These are phyloP conservation scores for Neonothopanus nambi DNA, from an alignment of 1,284 basidiomycete species.

Conservation along the genomic window DNA sequence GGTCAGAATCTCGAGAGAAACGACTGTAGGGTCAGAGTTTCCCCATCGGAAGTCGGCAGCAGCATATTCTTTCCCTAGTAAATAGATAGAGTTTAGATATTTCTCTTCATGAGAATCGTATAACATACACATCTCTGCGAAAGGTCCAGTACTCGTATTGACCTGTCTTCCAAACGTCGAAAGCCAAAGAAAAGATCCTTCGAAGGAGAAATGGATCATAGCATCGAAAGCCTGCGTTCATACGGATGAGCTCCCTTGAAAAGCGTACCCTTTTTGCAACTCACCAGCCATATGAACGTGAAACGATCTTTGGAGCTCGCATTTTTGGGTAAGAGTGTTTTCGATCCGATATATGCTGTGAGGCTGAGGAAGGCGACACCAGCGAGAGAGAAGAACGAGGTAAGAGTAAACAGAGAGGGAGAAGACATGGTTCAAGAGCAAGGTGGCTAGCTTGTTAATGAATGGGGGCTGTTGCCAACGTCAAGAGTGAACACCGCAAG, in stretches of 20 bases:
- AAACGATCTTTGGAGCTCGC: slow-evolving; percentile 61
- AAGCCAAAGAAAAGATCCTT: slow-evolving; percentile 76
- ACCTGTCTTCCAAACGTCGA: slow-evolving; percentile 74
- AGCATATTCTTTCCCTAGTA: slow-evolving; percentile 59
- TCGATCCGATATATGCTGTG: slow-evolving; percentile 52
- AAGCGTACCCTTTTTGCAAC: slow-evolving; percentile 14
- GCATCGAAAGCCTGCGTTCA: slow-evolving; percentile 66
- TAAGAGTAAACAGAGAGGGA: slow-evolving; percentile 59
- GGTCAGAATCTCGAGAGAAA: slow-evolving; percentile 80
- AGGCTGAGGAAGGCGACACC: slow-evolving; percentile 54
- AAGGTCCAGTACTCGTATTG: slow-evolving; percentile 63
- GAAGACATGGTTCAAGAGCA: slow-evolving; percentile 14
- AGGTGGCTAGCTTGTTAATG: slow-evolving; percentile 1
- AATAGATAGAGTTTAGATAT: slow-evolving; percentile 1
- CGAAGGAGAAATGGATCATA: slow-evolving; percentile 76
- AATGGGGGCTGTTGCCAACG: too few species aligned
- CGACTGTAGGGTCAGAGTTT: slow-evolving; percentile 71
- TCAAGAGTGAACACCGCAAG: too few species aligned
- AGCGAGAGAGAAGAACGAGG: slow-evolving; percentile 63
- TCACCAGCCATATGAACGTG: slow-evolving; percentile 75
- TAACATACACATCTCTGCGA: slow-evolving; percentile 75
- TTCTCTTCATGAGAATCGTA: neutral
- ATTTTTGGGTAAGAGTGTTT: slow-evolving; percentile 57
- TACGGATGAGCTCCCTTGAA: neutral
- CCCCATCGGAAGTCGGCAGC: slow-evolving; percentile 82